Evolutionary conservation across 2,329 filamentous ascomycete species (phyloP), one percentile per base, ranked within the genome.

Genomic region (Plenodomus biglobosus): DNA sequence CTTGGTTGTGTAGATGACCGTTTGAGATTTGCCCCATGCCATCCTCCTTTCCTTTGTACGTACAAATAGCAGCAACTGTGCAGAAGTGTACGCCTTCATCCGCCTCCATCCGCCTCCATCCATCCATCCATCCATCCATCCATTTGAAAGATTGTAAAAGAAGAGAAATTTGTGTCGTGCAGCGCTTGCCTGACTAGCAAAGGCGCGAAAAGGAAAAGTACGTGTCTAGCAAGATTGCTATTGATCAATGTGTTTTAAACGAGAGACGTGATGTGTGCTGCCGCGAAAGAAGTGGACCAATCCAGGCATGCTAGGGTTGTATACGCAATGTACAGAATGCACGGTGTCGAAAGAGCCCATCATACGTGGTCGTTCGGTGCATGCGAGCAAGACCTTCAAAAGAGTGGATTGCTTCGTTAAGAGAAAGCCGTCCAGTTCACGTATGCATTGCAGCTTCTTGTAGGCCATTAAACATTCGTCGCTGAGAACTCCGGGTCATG

Each of bases 381-480:
- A 50, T 41, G 35, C 48, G 55, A 57, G 52, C 46, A 52, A 62
- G 63, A 62, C 55, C 42, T 54, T 46, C 65, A 64, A 45, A 59
- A 68, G 58, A 61, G 62, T 66, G 55, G 49, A 61, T 58, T 59
- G 48, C 57, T 32, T 10, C 3, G 27, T 32, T 8, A 32, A 32
- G 11, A 32, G 13, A 32, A 32, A 32, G 27, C 27, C 27, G 49
- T 69, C 59, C 59, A 53, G 62, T 56, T 64, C 64, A 55, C 61
- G 57, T 70, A 61, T 58, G 61, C 60, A 64, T 68, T 55, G 62
- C 60, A 60, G 56, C 36, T 50, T n/a, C 36, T 45, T 56, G 58
- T 70, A 64, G 67, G 65, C 69, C 69, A 67, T 71, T 67, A 66
- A 63, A 65, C 48, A 56, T 61, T 71, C 68, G 58, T 70, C 65